phyloP scores from a whole-genome alignment of 768 basidiomycete species.

The Tylopilus rubrobrunneus region DNA sequence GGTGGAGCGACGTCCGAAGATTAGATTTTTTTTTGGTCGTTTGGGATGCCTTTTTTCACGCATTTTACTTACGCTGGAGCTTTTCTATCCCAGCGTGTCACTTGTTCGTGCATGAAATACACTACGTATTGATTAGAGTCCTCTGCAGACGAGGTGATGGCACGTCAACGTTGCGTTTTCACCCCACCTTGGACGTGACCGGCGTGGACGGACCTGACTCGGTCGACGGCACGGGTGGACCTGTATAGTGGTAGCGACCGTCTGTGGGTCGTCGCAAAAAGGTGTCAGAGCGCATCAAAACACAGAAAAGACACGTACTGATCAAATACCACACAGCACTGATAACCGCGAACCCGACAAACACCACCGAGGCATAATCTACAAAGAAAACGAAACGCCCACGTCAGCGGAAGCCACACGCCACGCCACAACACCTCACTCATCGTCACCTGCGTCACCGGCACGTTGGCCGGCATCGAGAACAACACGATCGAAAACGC shows the following conservation, averaged over 20 bases:
- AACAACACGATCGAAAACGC: constrained; percentile 60
- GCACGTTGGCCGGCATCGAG: constrained; percentile 63
- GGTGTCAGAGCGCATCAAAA: background rate
- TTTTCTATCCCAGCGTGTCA: too few species aligned
- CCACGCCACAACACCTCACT: constrained; percentile 22
- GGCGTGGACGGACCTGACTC: constrained; percentile 2
- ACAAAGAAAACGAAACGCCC: too few species aligned
- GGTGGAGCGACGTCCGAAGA: too few species aligned
- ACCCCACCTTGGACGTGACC: constrained; percentile 7
- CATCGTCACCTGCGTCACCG: constrained; percentile 50
- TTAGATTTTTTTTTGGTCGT: too few species aligned
- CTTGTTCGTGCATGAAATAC: background rate
- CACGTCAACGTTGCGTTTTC: background rate
- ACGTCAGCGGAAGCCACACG: background rate
- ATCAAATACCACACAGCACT: constrained; percentile 60
- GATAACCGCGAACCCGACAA: constrained; percentile 56
- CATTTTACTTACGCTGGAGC: too few species aligned
- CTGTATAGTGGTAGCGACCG: constrained; percentile 41
- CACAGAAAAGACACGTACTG: constrained; percentile 34
- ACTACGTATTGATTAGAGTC: background rate
- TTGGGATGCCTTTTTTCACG: too few species aligned
- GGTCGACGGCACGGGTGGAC: constrained; percentile 36
- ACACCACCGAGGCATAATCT: constrained; percentile 70
- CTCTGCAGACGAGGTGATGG: background rate
- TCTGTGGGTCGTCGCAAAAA: constrained; percentile 23